Base-by-base conservation (phyloP, 1,284 basidiomycete species). In the Irpex sp. region DNA sequence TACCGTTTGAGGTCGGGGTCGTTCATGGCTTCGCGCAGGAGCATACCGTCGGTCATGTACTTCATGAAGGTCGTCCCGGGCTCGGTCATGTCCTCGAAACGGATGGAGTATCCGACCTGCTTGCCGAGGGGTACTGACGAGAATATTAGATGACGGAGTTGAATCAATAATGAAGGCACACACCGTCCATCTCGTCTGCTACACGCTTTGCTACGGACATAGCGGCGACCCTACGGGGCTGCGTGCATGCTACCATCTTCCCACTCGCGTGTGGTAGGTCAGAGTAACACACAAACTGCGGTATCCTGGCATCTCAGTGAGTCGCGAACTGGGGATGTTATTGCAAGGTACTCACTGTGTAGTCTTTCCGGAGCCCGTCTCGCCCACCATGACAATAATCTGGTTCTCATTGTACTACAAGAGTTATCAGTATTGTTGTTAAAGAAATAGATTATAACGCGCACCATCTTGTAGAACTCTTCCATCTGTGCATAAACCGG, bases 11-110 rank as follows among this genome's bases (percentile, higher is more conserved):
- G 85, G 56, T 87, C 83, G 35, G 93, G 91, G 74, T 99, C 97
- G 75, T 96, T 93, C 93, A 98, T 98, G 5, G 95, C 96, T 79
- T 98, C 96, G 47, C 96, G 89, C 33, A 97, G 83, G 62, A 95
- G 71, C 95, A 98, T 97, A 84, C 96, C 96, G 68, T 99, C 96
- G 10, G 96, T 99, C 96, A 99, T 98, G 79, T 99, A 98, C 74
- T 96, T 96, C 67, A 98, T 80, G 75, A 97, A 96, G 0, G 95
- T 98, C 6, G 87, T 92, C 0, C 91, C 92, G 0, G 85, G 84
- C 66, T 94, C 91, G 10, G 96, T 98, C 88, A 95, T 94, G 72
- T 99, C 96, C 75, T 99, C 96, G 76, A 99, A 99, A 73, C 97
- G 94, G 71, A 98, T 98, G 3, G 93, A 94, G 77, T 99, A 99